Evolutionary conservation across 768 basidiomycete species (phyloP).

Genomic region (Neoboletus magnificus): DNA sequence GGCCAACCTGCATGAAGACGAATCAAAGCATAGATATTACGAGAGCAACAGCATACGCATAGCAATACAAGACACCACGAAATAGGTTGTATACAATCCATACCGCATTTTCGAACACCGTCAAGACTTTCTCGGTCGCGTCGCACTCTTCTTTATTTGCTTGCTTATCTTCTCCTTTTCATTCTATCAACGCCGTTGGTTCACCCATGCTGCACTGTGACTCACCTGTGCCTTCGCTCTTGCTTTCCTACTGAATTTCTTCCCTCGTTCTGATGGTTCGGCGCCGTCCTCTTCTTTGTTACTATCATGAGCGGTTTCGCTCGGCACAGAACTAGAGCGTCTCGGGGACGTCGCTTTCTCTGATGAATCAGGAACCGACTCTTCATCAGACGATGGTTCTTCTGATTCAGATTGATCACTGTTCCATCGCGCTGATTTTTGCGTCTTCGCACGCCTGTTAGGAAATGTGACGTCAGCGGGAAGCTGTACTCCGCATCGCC

Average conservation of each 20-base stretch:
- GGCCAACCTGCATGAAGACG: not conserved
- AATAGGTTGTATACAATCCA: conserved; percentile 10
- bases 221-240: conserved; percentile 40
- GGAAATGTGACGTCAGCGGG: conserved; percentile 6
- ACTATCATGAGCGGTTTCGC: conserved; percentile 31
- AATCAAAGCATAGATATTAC: conserved; percentile 10
- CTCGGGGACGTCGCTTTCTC: conserved; percentile 19
- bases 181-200: not conserved
- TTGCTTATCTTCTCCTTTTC: conserved; percentile 32
- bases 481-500: not conserved
- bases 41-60: conserved; percentile 7
- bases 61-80: conserved; percentile 14
- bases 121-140: conserved; percentile 28
- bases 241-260: conserved; percentile 39
- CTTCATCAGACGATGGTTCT: conserved; percentile 23
- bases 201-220: not conserved
- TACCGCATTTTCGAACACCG: not conserved
- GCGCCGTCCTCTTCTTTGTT: conserved; percentile 31
- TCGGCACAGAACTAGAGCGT: conserved; percentile 37
- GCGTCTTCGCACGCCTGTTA: conserved; percentile 27
- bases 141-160: conserved; percentile 21
- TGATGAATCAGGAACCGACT: conserved; percentile 43
- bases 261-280: conserved; percentile 29
- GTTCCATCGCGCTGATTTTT: conserved; percentile 28
- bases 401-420: conserved; percentile 34